These are phyloP conservation scores for Fulvia fulva DNA, from an alignment of 2,329 filamentous ascomycete genomes.

Conservation along the genomic window DNA sequence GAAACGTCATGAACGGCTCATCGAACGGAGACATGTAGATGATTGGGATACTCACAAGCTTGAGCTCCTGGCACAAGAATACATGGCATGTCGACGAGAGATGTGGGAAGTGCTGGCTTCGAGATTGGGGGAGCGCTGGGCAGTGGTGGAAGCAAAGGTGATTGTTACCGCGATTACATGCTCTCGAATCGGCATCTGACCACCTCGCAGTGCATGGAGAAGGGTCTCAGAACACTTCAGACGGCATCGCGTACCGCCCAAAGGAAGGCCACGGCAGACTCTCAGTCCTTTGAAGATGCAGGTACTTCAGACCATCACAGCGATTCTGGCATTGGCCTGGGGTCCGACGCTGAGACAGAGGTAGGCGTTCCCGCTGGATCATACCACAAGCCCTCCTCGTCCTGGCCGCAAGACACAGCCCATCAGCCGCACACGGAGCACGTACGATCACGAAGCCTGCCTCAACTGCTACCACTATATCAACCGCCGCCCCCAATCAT, in stretches of 20 bases:
- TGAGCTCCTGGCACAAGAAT: slow-evolving; percentile 70
- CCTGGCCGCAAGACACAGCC: slow-evolving; percentile 22
- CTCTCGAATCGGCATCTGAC: slow-evolving; percentile 27
- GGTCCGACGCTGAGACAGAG: slow-evolving; percentile 46
- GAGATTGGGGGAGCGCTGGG: slow-evolving; percentile 54
- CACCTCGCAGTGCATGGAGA: slow-evolving; percentile 67
- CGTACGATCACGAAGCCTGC: slow-evolving; percentile 30
- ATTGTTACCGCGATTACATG: slow-evolving; percentile 42
- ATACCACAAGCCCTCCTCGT: slow-evolving; percentile 21
- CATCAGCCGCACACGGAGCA: slow-evolving; percentile 23
- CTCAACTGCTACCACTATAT: slow-evolving; percentile 34
- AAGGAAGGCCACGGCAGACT: slow-evolving; percentile 56
- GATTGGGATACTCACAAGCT: slow-evolving; percentile 76
- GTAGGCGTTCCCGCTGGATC: slow-evolving; percentile 21
- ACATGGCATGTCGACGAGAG: slow-evolving; percentile 73
- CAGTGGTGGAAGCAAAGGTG: slow-evolving; percentile 78
- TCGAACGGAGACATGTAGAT: slow-evolving; percentile 68
- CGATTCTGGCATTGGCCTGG: slow-evolving; percentile 64
- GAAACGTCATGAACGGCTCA: slow-evolving; percentile 79
- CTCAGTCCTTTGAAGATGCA: slow-evolving; percentile 24
- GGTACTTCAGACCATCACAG: slow-evolving; percentile 51
- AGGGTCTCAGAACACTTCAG: slow-evolving; percentile 76
- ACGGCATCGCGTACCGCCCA: slow-evolving; percentile 63
- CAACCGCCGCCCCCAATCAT: slow-evolving; percentile 30
- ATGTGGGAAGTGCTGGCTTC: slow-evolving; percentile 75